phyloP scores from a whole-genome alignment of 2,329 filamentous ascomycete genomes.

The Chrysosporium keratinophilum region DNA sequence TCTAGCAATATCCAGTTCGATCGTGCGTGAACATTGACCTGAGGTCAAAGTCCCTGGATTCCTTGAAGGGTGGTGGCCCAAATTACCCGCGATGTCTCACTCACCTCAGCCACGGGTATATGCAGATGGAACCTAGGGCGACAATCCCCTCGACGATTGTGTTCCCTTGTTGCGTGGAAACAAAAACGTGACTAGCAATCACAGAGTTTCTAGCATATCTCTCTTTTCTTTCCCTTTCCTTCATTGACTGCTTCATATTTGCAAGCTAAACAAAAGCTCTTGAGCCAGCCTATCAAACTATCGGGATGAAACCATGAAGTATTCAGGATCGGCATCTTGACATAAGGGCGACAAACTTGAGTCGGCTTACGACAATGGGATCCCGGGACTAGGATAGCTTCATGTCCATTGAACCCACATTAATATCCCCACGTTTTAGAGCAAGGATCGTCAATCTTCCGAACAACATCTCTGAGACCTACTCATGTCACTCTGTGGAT shows the following conservation, averaged over 20 bases:
- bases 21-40: background rate
- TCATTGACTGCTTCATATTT: background rate
- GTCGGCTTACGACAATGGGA: background rate
- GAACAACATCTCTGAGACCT: constrained; percentile 12
- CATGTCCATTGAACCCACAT: background rate
- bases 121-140: constrained; percentile 3
- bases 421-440: background rate
- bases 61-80: background rate
- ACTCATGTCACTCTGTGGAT: constrained; percentile 8
- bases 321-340: background rate
- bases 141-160: constrained; percentile 7
- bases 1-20: background rate
- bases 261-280: background rate
- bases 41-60: background rate
- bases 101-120: background rate
- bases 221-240: background rate
- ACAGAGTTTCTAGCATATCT: background rate
- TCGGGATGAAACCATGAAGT: background rate
- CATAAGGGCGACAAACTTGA: background rate
- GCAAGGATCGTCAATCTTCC: background rate
- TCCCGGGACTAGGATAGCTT: background rate
- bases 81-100: background rate
- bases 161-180: background rate
- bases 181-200: background rate
- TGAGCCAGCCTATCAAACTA: background rate